Conservation (phyloP, 345 rosid genomes). For the Psidium guajava region DNA sequence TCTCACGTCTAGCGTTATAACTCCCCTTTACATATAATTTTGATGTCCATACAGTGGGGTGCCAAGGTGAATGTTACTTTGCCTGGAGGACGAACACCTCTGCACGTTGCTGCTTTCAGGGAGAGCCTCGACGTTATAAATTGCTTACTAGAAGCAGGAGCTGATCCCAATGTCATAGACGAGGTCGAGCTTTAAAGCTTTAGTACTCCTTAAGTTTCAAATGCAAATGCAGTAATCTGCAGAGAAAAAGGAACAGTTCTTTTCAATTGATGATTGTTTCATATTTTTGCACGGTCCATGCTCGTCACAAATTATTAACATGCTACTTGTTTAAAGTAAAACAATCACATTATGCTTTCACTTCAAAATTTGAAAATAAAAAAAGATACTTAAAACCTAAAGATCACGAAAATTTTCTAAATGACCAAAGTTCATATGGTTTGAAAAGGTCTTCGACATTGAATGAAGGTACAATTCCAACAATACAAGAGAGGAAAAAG, state of each 20-base stretch:
- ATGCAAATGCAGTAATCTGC: not conserved
- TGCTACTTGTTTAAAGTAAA: not conserved
- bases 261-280: not conserved
- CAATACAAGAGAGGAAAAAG: not conserved
- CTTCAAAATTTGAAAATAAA: not conserved
- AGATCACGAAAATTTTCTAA: too few relatives aligned
- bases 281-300: not conserved
- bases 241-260: not conserved
- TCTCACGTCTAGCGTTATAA: not conserved
- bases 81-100: slow-evolving; percentile 78
- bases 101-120: slow-evolving; percentile 74
- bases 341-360: not conserved
- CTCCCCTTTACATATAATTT: not conserved
- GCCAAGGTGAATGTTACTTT: slow-evolving; percentile 54
- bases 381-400: too few relatives aligned
- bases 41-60: slow-evolving; percentile 43
- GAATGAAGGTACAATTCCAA: not conserved
- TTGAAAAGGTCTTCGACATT: not conserved
- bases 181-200: slow-evolving; percentile 27
- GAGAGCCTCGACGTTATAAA: slow-evolving; percentile 52
- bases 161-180: slow-evolving; percentile 61
- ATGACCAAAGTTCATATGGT: not conserved
- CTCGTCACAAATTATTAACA: not conserved
- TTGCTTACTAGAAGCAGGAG: slow-evolving; percentile 65
- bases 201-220: not conserved